Evolutionary conservation across 148 eudicot genomes (phyloP), one percentile per base, ranked within the genome.

Genomic region (Fagopyrum esculentum): DNA sequence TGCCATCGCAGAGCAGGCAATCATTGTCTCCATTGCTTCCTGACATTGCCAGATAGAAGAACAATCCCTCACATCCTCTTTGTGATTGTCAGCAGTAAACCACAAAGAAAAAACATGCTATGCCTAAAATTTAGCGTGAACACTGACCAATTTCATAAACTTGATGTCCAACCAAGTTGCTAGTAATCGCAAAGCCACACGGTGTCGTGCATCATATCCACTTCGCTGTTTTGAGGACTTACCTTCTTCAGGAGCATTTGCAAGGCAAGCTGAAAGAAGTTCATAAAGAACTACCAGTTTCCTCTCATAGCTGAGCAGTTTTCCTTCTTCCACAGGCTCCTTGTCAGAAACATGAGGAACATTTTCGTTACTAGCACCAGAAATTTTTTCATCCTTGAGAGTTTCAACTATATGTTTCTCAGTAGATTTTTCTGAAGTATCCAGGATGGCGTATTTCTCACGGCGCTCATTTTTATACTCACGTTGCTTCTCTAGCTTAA

Each of bases 1-100:
- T 81, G 99, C 99, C 97, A 95, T 95, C 13, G 97, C 99, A 45
- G 97, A 95, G 88, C 89, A 84, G 77, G 97, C 96, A 84, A 95
- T 83, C 85, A 88, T 85, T 54, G 83, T 84, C 87, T 95, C 99
- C 71, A 90, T 87, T 22, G 99, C 93, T 86, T 92, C 99, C 98
- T 95, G 84, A 40, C 22, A 45, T 40, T 15, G 35, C 35, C 77
- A 79, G 70, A 79, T 0, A 75, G 26, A 52, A 69, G 64, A 26
- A 50, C 16, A 66, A 63, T 52, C 55, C 45, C 45, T 63, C 16
- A 73, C 55, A n/a, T 45, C 13, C 4, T 3, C 16, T 16, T 9
- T 66, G 15, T 35, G 22, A 10, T n/a, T 35, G 45, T 19, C 63
- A 54, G 73, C 56, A 52, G 63, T 43, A 26, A 71, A 17, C n/a